These are phyloP conservation scores for Strigomonas culicis DNA, from an alignment of 208 protist genomes.

Conservation along the genomic window DNA sequence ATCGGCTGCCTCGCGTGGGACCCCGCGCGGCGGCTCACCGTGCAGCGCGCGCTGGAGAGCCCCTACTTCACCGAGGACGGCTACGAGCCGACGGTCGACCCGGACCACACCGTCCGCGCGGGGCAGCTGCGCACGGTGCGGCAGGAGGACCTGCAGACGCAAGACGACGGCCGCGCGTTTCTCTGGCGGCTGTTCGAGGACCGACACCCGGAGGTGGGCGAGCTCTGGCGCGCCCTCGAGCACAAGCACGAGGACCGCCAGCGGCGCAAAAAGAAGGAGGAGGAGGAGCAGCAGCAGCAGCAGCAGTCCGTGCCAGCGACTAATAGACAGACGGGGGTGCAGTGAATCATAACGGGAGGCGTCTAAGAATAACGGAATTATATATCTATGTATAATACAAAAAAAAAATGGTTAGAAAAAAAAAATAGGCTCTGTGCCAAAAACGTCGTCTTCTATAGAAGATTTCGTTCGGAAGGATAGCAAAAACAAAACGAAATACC, in stretches of 20 bases:
- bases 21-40: constrained; percentile 65
- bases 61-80: constrained; percentile 74
- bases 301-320: constrained; percentile 2
- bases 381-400: not conserved
- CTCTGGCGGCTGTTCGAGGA: constrained; percentile 74
- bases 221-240: constrained; percentile 53
- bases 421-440: too few relatives aligned
- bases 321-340: too few relatives aligned
- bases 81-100: constrained; percentile 68
- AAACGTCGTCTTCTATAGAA: too few relatives aligned
- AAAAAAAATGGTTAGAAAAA: not conserved
- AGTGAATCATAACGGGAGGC: too few relatives aligned
- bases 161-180: constrained; percentile 59
- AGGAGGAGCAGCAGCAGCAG: constrained; percentile 10
- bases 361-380: not conserved
- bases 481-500: too few relatives aligned
- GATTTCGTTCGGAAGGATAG: too few relatives aligned
- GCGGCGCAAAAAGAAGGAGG: not conserved
- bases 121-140: constrained; percentile 53
- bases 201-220: constrained; percentile 72
- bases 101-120: constrained; percentile 32
- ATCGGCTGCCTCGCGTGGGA: constrained; percentile 62
- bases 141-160: constrained; percentile 46
- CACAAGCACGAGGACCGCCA: constrained; percentile 33
- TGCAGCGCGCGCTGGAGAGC: constrained; percentile 64